Conservation (phyloP, 169 alveolate genomes). For the Cryptosporidium baileyi region DNA sequence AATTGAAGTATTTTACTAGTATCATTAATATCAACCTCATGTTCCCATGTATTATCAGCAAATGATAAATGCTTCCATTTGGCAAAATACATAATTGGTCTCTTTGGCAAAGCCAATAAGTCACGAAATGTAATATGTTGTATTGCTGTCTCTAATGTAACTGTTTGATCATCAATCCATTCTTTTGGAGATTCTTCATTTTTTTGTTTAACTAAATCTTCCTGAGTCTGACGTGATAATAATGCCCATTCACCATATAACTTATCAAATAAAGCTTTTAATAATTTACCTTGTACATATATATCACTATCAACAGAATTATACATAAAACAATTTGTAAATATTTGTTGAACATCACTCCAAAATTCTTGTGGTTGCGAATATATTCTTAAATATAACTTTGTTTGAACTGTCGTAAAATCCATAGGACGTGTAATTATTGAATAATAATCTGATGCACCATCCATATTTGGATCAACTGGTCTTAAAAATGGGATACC, state of each 20-base stretch:
- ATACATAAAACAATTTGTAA: slow-evolving; percentile 61
- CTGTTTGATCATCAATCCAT: slow-evolving; percentile 61
- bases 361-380: slow-evolving; percentile 71
- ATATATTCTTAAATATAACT: slow-evolving; percentile 60
- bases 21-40: slow-evolving; percentile 59
- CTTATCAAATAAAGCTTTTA: slow-evolving; percentile 70
- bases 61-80: slow-evolving; percentile 67
- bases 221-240: slow-evolving; percentile 70
- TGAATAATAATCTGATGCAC: slow-evolving; percentile 67
- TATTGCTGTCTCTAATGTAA: slow-evolving; percentile 55
- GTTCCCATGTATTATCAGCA: slow-evolving; percentile 65
- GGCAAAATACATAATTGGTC: slow-evolving; percentile 66
- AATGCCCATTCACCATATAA: slow-evolving; percentile 72
- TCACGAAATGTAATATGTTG: slow-evolving; percentile 63
- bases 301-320: slow-evolving; percentile 71
- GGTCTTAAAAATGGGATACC: slow-evolving; percentile 71
- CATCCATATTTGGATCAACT: slow-evolving; percentile 70
- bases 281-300: slow-evolving; percentile 59
- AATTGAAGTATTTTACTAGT: slow-evolving; percentile 54
- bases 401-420: slow-evolving; percentile 70
- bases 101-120: slow-evolving; percentile 33
- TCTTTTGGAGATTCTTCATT: slow-evolving; percentile 66
- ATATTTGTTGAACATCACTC: slow-evolving; percentile 71
- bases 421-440: slow-evolving; percentile 71
- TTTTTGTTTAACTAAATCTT: slow-evolving; percentile 66